phyloP scores from a whole-genome alignment of 2,329 filamentous ascomycete genomes.

The Ophiostoma ips region DNA sequence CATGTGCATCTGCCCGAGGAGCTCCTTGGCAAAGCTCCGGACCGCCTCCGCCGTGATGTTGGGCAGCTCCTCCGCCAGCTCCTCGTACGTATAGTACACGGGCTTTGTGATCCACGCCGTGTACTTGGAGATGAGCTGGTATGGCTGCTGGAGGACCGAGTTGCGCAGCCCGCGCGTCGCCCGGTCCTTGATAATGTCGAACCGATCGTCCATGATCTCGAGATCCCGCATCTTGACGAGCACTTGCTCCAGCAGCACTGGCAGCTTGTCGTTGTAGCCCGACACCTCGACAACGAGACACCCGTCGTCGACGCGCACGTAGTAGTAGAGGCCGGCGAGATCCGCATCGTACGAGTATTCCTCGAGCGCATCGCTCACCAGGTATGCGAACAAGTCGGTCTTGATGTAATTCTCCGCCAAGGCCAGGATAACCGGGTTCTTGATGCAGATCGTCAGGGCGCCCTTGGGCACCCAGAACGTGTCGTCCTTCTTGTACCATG shows the following conservation, averaged over 20 bases:
- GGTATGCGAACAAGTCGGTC: constrained; percentile 64
- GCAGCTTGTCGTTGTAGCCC: constrained; percentile 94
- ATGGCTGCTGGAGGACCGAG: constrained; percentile 77
- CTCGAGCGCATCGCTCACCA: constrained; percentile 76
- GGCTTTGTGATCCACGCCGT: constrained; percentile 69
- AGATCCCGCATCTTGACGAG: constrained; percentile 72
- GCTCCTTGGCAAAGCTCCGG: constrained; percentile 61
- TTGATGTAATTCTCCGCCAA: constrained; percentile 70
- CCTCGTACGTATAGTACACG: constrained; percentile 63
- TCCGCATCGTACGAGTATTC: constrained; percentile 96
- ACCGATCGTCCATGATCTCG: constrained; percentile 72
- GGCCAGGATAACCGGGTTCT: constrained; percentile 64
- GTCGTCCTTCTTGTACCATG: constrained; percentile 98
- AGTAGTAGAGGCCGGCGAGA: constrained; percentile 76
- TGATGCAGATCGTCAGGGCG: constrained; percentile 66
- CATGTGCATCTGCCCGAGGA: constrained; percentile 72
- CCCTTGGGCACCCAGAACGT: constrained; percentile 97
- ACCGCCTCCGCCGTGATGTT: constrained; percentile 62
- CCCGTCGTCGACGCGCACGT: constrained; percentile 54
- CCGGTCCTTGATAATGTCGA: constrained; percentile 82
- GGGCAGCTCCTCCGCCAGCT: constrained; percentile 64
- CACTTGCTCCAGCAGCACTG: constrained; percentile 81
- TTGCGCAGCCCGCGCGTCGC: constrained; percentile 67
- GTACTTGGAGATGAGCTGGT: constrained; percentile 74
- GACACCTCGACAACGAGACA: constrained; percentile 68